Evolutionary conservation across 1,284 basidiomycete species (phyloP).

Genomic region (Ceratobasidium sp.): DNA sequence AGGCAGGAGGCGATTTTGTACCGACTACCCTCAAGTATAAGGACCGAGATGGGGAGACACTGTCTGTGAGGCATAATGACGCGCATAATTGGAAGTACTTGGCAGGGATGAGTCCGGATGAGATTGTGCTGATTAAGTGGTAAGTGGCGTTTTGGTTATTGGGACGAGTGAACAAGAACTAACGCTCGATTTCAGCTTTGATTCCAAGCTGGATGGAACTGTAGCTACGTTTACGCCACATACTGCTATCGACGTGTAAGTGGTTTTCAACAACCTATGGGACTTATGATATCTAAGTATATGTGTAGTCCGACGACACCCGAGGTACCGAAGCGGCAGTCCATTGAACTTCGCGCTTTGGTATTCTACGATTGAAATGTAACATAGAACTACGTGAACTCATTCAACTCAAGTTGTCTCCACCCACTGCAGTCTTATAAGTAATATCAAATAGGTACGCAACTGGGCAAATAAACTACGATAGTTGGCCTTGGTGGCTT

Average conservation of each 20-base stretch:
- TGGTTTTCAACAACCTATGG: background rate
- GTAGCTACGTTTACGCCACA: conserved; percentile 68
- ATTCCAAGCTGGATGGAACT: conserved; percentile 63
- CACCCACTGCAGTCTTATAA: background rate
- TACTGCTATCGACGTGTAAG: conserved; percentile 51
- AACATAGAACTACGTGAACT: background rate
- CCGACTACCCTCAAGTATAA: conserved; percentile 64
- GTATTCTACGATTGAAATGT: conserved; percentile 61
- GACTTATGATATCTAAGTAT: background rate
- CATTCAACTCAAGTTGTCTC: background rate
- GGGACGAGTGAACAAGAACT: background rate
- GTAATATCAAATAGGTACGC: no score
- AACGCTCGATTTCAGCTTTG: conserved; percentile 56
- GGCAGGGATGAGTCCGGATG: conserved; percentile 68
- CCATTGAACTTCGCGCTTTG: conserved; percentile 67
- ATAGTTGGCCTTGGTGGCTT: no score
- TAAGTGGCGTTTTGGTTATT: conserved; percentile 51
- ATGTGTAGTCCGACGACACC: conserved; percentile 67
- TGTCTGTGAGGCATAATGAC: conserved; percentile 63
- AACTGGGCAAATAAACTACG: no score
- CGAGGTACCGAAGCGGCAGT: conserved; percentile 63
- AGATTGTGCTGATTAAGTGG: conserved; percentile 75
- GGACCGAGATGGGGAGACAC: conserved; percentile 67
- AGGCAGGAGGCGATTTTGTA: conserved; percentile 59
- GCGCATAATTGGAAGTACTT: conserved; percentile 73